Evolutionary conservation across 495 filamentous ascomycete species (phyloP).

Genomic region (Lasiosphaeria hispida): DNA sequence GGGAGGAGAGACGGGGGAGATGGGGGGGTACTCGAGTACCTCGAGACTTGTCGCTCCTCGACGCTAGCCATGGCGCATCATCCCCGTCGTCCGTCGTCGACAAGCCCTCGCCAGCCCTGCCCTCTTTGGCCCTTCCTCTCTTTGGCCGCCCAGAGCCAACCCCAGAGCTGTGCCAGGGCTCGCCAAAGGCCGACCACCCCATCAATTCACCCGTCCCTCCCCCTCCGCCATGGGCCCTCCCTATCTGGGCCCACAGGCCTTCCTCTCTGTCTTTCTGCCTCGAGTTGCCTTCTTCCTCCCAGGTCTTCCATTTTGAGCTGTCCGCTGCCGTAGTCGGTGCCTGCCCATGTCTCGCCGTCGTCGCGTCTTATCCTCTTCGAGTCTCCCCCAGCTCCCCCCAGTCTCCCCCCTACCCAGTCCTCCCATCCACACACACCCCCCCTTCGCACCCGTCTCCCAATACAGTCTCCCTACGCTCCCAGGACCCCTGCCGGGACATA

Average conservation of each 20-base stretch:
- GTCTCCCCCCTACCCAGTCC: not conserved
- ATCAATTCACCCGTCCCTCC: constrained; percentile 1
- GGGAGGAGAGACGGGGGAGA: not conserved
- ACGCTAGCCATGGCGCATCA: constrained; percentile 8
- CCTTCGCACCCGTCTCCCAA: constrained; percentile 10
- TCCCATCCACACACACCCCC: not conserved
- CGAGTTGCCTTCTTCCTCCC: not conserved
- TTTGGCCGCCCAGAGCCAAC: not conserved
- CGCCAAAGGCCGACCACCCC: not conserved
- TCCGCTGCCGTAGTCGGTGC: too few relatives aligned
- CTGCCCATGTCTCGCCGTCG: too few relatives aligned
- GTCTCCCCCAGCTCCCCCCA: not conserved
- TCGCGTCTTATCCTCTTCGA: not conserved
- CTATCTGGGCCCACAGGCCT: constrained; percentile 2
- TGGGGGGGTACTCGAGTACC: too few relatives aligned
- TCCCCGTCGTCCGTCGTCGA: not conserved
- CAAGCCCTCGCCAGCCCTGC: constrained; percentile 13
- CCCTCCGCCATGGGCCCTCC: not conserved
- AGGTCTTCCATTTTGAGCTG: too few relatives aligned
- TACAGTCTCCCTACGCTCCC: constrained; percentile 14
- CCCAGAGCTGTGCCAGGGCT: not conserved
- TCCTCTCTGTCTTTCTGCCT: not conserved
- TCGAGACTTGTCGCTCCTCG: not conserved
- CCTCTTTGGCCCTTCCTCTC: constrained; percentile 9
- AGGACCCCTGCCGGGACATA: constrained; percentile 29